phyloP scores from a whole-genome alignment of 1,139 yeast genomes.

The Kodamaea ohmeri region DNA sequence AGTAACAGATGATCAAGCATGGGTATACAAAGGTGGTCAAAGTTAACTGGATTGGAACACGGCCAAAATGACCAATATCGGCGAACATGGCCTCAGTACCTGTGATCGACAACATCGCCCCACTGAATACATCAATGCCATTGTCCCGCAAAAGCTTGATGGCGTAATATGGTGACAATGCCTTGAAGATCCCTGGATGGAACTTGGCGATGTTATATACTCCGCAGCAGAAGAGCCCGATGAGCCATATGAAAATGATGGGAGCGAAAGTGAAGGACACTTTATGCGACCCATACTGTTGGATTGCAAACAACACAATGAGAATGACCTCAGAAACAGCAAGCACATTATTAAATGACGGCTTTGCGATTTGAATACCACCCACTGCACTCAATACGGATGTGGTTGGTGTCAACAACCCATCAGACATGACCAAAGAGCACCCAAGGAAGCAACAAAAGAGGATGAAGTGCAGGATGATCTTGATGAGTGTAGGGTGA shows the following conservation, averaged over 20 bases:
- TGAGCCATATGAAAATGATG: slow-evolving; percentile 49
- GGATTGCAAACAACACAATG: slow-evolving; percentile 41
- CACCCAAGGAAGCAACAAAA: slow-evolving; percentile 53
- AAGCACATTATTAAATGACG: slow-evolving; percentile 40
- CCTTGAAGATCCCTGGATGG: slow-evolving; percentile 45
- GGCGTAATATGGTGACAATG: slow-evolving; percentile 53
- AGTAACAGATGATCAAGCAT: slow-evolving; percentile 46
- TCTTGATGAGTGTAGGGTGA: slow-evolving; percentile 23
- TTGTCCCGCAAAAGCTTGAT: slow-evolving; percentile 37
- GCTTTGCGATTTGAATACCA: slow-evolving; percentile 48
- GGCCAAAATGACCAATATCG: slow-evolving; percentile 57
- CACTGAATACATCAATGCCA: slow-evolving; percentile 46
- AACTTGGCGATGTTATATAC: slow-evolving; percentile 39
- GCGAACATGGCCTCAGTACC: slow-evolving; percentile 67
- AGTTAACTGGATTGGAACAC: slow-evolving; percentile 48
- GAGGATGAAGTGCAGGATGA: slow-evolving; percentile 33
- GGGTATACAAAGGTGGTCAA: slow-evolving; percentile 49
- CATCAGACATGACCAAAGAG: slow-evolving; percentile 56
- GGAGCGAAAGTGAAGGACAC: slow-evolving; percentile 51
- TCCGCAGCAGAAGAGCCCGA: slow-evolving; percentile 46
- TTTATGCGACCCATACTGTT: slow-evolving; percentile 46
- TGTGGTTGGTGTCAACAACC: slow-evolving; percentile 60
- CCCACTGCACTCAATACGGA: slow-evolving; percentile 54
- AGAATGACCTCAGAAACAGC: slow-evolving; percentile 50
- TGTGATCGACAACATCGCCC: slow-evolving; percentile 54